phyloP scores from a whole-genome alignment of 306 rosid genomes.

The Crotalaria pallida region DNA sequence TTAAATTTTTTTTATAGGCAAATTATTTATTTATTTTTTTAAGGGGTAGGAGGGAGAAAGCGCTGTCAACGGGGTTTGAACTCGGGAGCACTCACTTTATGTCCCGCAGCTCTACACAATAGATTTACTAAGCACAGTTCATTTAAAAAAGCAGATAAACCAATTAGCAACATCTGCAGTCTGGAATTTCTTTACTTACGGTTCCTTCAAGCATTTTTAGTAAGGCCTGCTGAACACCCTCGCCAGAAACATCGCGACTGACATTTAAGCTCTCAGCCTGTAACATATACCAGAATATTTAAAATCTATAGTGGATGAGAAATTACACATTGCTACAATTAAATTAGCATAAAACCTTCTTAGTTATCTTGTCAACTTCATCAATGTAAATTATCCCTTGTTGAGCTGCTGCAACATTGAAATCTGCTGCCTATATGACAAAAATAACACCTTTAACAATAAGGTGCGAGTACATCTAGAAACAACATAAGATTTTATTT shows the following conservation, averaged over 20 bases:
- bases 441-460: constrained; percentile 19
- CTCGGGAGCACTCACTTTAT: too few species aligned
- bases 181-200: constrained; percentile 47
- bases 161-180: background rate
- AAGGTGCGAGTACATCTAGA: constrained; percentile 21
- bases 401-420: constrained; percentile 97
- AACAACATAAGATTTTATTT: background rate
- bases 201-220: constrained; percentile 99
- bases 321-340: background rate
- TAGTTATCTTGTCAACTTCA: constrained; percentile 99
- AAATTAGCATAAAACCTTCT: constrained; percentile 59
- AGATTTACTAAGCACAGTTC: background rate
- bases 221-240: constrained; percentile 97
- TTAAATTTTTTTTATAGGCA: too few species aligned
- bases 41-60: too few species aligned
- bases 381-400: constrained; percentile 96
- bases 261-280: constrained; percentile 94
- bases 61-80: too few species aligned
- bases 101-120: too few species aligned
- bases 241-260: constrained; percentile 98
- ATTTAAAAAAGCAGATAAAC: constrained; percentile 7
- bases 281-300: constrained; percentile 18
- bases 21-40: too few species aligned
- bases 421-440: constrained; percentile 77
- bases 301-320: constrained; percentile 15